These are phyloP conservation scores for Wickerhamomyces sp. DNA, from an alignment of 1,139 yeast species.

Conservation along the genomic window DNA sequence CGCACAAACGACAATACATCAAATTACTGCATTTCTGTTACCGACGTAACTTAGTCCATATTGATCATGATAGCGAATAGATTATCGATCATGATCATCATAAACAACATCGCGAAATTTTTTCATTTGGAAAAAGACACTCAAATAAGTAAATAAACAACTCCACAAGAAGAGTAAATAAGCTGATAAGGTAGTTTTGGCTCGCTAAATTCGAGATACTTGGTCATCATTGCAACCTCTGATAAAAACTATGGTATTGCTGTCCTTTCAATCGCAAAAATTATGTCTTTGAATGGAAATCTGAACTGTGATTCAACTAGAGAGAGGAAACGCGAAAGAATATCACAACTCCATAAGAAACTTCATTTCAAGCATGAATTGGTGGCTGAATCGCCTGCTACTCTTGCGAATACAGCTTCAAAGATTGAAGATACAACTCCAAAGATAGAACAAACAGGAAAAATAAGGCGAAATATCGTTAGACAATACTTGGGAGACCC, in stretches of 20 bases:
- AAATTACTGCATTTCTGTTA: no score
- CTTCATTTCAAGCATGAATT: slow-evolving; percentile 6
- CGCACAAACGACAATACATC: no score
- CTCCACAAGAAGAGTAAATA: no score
- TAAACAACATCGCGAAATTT: no score
- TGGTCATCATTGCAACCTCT: background rate
- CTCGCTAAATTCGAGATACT: no score
- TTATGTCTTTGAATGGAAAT: background rate
- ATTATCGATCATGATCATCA: no score
- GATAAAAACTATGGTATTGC: background rate
- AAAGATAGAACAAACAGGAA: background rate
- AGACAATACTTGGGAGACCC: slow-evolving; percentile 30
- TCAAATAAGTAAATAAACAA: no score
- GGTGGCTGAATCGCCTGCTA: no score
- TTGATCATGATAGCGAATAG: no score
- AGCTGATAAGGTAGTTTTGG: no score
- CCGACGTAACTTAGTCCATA: no score
- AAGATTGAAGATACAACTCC: background rate
- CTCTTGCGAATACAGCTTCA: background rate
- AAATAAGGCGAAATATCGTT: slow-evolving; percentile 13
- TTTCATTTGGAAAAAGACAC: no score
- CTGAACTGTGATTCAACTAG: background rate
- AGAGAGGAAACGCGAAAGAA: slow-evolving; percentile 10
- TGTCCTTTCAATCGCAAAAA: background rate
- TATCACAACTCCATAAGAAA: slow-evolving; percentile 14